Percentiles rank a stretch among this genome's conserved stretches.
Conservation (phyloP, 1,284 basidiomycete species). For the Exobasidium cylindrosporum region DNA sequence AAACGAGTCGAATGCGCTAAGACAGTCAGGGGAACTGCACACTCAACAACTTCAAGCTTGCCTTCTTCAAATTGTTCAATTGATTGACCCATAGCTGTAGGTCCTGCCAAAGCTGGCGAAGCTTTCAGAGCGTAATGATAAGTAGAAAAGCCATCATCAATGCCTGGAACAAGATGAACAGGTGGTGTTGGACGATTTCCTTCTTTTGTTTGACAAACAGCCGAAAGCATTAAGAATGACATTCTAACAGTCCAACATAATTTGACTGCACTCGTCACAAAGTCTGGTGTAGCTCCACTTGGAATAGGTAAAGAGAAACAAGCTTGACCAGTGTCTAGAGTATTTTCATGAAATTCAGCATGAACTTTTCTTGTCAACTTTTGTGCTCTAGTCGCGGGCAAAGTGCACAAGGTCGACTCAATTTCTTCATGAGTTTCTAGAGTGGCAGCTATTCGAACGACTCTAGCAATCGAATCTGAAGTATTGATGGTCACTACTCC, state of each 20-base stretch:
- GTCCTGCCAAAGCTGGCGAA: conserved; percentile 20
- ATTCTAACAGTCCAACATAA: conserved; percentile 44
- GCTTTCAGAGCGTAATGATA: conserved; percentile 42
- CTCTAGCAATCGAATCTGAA: conserved; percentile 27
- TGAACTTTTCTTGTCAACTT: conserved; percentile 37
- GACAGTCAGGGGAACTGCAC: conserved; percentile 44
- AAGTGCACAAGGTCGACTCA: conserved; percentile 34
- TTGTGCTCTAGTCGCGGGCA: conserved; percentile 33
- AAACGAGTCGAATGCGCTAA: conserved; percentile 43
- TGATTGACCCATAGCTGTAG: background rate
- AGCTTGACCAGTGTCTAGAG: conserved; percentile 41
- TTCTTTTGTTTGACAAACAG: background rate
- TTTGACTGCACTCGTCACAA: conserved; percentile 46
- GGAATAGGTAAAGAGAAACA: conserved; percentile 40
- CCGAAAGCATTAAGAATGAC: conserved; percentile 37
- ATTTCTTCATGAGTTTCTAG: conserved; percentile 52
- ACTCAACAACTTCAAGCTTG: conserved; percentile 51
- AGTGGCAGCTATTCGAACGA: conserved; percentile 41
- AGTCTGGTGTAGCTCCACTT: conserved; percentile 45
- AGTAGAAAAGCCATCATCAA: conserved; percentile 37
- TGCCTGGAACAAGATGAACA: conserved; percentile 30
- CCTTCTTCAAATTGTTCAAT: conserved; percentile 18
- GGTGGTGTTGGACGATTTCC: conserved; percentile 22
- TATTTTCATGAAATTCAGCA: conserved; percentile 44
- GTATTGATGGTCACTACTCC: conserved; percentile 49